Evolutionary conservation across 495 filamentous ascomycete genomes (phyloP), one percentile per base, ranked within the genome.

Genomic region (Talaromyces proteolyticus): DNA sequence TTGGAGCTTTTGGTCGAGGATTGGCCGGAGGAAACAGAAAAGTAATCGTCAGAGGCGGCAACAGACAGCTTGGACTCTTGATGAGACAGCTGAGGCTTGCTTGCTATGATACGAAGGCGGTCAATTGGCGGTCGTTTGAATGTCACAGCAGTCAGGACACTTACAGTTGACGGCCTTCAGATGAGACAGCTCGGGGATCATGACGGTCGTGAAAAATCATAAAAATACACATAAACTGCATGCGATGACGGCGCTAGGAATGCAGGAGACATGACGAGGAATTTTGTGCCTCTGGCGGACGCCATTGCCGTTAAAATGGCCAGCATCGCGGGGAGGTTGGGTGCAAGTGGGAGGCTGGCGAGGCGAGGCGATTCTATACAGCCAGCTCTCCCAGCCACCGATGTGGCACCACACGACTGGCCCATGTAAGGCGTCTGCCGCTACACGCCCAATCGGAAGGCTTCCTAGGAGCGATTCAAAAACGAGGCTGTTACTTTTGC

Each of bases 1-100:
- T 74, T 74, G 53, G 60, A 66, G 53, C 65, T 76, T 26, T 72
- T 69, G 41, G 57, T 64, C 22, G 68, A 71, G 40, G 74, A 73
- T 34, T 67, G 58, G 50, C 65, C 64, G 36, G 78, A 78, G 22
- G 76, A 77, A 57, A 82, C 70, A n/a, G 80, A 84, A 58, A 80
- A 82, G 62, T 85, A 85, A 64, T 85, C 79, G 67, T 86, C 81
- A 37, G 82, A 84, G 41, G 82, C 82, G 42, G 81, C 70, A 44
- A 81, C 64, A 40, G 80, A 86, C 55, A 82, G 83, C 51, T 72
- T 70, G 1, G 80, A 84, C 51, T 70, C 58, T 44, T 72, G 64
- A 50, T 76, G 72, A 17, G 72, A 61, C 39, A 85, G 54, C 60
- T 79, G 78, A 40, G 77, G 78, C 58, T 64, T 72, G 61, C 65